Evolutionary conservation across 768 basidiomycete genomes (phyloP).

Genomic region (Tricholoma bakamatsutake): DNA sequence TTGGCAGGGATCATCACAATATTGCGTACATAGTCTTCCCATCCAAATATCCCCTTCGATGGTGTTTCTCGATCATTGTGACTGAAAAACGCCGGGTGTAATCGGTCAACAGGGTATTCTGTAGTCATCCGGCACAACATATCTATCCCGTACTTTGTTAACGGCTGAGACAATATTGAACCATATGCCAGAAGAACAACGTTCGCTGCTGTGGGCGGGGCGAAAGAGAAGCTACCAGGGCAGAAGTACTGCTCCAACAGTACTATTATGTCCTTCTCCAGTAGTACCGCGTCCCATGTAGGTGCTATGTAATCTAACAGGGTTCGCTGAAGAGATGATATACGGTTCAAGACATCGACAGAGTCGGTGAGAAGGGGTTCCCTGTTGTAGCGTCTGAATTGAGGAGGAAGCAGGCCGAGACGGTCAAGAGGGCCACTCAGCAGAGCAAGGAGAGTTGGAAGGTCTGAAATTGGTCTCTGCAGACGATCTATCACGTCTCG

Average conservation of each 20-base stretch:
- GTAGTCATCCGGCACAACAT: slow-evolving; percentile 49
- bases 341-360: slow-evolving; percentile 31
- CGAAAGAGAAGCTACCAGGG: slow-evolving; percentile 54
- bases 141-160: slow-evolving; percentile 44
- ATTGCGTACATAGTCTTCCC: slow-evolving; percentile 75
- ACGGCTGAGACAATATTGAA: slow-evolving; percentile 47
- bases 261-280: slow-evolving; percentile 36
- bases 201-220: slow-evolving; percentile 43
- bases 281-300: slow-evolving; percentile 56
- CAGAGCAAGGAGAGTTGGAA: slow-evolving; percentile 47
- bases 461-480: slow-evolving; percentile 40
- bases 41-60: slow-evolving; percentile 33
- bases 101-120: slow-evolving; percentile 64
- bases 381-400: slow-evolving; percentile 38
- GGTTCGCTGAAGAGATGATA: slow-evolving; percentile 56
- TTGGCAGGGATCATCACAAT: slow-evolving; percentile 66
- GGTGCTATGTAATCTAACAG: slow-evolving; percentile 63
- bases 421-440: slow-evolving; percentile 53
- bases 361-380: slow-evolving; percentile 28
- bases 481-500: slow-evolving; percentile 40
- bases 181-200: slow-evolving; percentile 59
- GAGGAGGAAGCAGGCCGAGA: slow-evolving; percentile 55
- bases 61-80: slow-evolving; percentile 13
- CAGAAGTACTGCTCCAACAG: slow-evolving; percentile 70
- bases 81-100: slow-evolving; percentile 49